phyloP scores from a whole-genome alignment of 2,329 filamentous ascomycete species.

The Mollisia scopiformis region DNA sequence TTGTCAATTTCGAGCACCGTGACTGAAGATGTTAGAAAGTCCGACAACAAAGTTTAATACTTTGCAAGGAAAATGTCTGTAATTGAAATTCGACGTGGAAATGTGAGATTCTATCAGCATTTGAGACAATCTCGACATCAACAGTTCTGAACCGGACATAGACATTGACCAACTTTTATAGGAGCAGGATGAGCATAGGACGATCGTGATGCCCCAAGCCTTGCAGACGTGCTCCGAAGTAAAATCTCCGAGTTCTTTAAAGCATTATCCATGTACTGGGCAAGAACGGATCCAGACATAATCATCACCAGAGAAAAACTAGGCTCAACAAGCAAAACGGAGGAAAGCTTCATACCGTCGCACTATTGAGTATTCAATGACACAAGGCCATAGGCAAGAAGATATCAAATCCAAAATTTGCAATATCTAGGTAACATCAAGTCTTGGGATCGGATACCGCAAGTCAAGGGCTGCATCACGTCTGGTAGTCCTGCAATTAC shows the following conservation, averaged over 20 bases:
- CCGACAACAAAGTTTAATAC: too few species aligned
- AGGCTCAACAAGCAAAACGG: conserved; percentile 49
- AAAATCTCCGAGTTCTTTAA: conserved; percentile 55
- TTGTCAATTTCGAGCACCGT: conserved; percentile 46
- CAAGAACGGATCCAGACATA: conserved; percentile 43
- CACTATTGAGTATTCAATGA: conserved; percentile 40
- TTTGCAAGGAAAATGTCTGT: too few species aligned
- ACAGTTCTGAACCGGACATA: not conserved
- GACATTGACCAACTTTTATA: conserved; percentile 35
- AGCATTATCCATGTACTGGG: conserved; percentile 49
- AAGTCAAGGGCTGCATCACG: too few species aligned
- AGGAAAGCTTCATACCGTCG: conserved; percentile 47
- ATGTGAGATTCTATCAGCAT: too few species aligned
- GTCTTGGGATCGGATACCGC: conserved; percentile 46
- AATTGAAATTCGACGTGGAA: too few species aligned
- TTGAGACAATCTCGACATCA: too few species aligned
- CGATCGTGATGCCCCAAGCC: conserved; percentile 47
- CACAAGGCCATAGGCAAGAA: not conserved
- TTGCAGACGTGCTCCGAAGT: conserved; percentile 45
- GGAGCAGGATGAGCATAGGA: conserved; percentile 51
- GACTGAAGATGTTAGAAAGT: conserved; percentile 30
- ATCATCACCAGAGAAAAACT: conserved; percentile 46
- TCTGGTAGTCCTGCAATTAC: too few species aligned
- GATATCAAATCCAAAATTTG: conserved; percentile 31
- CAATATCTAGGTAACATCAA: conserved; percentile 53